Conservation (phyloP, 352 stramenopile genomes). For the Hyaloperonospora brassicae region DNA sequence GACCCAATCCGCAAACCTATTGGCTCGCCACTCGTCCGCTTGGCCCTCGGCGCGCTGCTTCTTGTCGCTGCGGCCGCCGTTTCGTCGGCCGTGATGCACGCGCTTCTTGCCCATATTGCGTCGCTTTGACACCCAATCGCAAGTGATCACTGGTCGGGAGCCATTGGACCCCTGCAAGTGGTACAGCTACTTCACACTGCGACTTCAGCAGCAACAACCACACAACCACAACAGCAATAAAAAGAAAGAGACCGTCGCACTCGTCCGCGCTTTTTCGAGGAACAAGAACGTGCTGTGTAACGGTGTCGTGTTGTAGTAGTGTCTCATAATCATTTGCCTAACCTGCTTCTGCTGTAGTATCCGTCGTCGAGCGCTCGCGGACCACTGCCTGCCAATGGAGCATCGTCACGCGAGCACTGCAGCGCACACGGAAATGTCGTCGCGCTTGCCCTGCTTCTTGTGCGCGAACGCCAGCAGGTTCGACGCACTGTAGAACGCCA, state of each 20-base stretch:
- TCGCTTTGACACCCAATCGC: neutral
- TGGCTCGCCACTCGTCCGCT: constrained; percentile 29
- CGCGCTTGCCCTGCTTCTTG: constrained; percentile 83
- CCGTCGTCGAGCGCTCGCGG: no score
- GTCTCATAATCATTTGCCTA: no score
- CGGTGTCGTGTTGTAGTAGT: no score
- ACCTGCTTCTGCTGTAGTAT: constrained; percentile 2
- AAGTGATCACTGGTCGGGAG: no score
- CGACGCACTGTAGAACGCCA: constrained; percentile 84
- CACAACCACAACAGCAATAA: neutral
- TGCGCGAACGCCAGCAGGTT: constrained; percentile 83
- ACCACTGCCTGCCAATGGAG: constrained; percentile 5
- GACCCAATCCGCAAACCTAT: constrained; percentile 79
- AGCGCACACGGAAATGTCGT: constrained; percentile 81
- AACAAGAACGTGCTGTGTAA: constrained; percentile 2
- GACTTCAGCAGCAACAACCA: constrained; percentile 5
- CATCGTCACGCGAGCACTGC: constrained; percentile 63
- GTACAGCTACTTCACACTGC: neutral
- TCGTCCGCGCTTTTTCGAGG: neutral
- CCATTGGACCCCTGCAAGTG: constrained; percentile 2
- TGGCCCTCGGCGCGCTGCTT: constrained; percentile 42
- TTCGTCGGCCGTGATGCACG: constrained; percentile 33
- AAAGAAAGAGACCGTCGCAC: no score
- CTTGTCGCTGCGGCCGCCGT: constrained; percentile 32
- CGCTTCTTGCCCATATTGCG: constrained; percentile 37